Evolutionary conservation across 148 eudicot genomes (phyloP).

Genomic region (Cornus florida): DNA sequence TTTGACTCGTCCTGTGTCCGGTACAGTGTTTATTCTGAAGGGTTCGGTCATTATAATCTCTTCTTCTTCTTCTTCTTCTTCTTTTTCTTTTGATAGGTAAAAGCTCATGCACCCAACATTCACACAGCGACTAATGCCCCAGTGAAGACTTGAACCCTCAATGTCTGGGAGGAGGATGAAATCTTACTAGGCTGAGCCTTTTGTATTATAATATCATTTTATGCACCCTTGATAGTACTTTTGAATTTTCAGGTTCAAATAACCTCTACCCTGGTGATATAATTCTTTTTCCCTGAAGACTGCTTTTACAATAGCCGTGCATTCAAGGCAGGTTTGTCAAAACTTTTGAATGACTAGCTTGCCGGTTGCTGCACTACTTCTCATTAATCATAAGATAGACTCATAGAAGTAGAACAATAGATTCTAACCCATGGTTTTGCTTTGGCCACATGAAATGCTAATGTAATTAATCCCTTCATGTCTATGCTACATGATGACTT

Average conservation of each 20-base stretch:
- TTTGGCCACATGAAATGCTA: not conserved
- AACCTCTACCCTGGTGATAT: conserved; percentile 85
- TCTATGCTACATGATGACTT: not conserved
- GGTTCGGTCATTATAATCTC: not conserved
- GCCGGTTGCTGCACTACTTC: not conserved
- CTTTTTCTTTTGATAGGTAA: too few relatives aligned
- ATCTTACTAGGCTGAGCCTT: too few relatives aligned
- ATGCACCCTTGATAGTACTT: not conserved
- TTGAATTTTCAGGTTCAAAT: conserved; percentile 71
- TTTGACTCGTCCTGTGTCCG: not conserved
- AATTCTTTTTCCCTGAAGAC: conserved; percentile 88
- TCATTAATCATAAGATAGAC: not conserved
- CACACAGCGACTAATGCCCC: too few relatives aligned
- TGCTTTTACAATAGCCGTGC: conserved; percentile 94
- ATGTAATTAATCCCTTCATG: not conserved
- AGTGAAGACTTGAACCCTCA: too few relatives aligned
- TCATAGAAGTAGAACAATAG: not conserved
- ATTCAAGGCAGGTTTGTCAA: conserved; percentile 99
- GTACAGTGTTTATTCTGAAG: not conserved
- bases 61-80: conserved; percentile 6
- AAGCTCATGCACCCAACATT: not conserved
- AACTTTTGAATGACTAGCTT: conserved; percentile 23
- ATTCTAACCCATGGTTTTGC: not conserved
- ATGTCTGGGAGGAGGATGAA: too few relatives aligned
- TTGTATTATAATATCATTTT: too few relatives aligned